Conservation (phyloP, 495 filamentous ascomycete species). For the Aspergillus steynii region DNA sequence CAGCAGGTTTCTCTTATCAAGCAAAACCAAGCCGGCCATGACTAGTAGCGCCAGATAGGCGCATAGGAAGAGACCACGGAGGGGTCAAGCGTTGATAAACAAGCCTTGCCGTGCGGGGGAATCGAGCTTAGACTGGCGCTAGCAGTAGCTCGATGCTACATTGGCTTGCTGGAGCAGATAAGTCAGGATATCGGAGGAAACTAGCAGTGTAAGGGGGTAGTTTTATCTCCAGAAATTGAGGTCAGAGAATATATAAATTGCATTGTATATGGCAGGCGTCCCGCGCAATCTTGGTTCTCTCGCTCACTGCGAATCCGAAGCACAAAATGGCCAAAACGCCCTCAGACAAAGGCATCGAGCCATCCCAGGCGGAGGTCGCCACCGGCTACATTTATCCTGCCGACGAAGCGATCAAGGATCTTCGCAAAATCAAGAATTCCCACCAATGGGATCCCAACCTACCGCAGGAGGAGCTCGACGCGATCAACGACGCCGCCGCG, state of each 20-base stretch:
- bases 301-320: background rate
- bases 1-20: background rate
- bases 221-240: background rate
- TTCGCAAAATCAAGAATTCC: slow-evolving; percentile 53
- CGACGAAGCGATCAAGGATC: slow-evolving; percentile 41
- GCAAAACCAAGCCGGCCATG: background rate
- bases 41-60: slow-evolving; percentile 6
- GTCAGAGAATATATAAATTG: background rate
- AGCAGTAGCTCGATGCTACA: background rate
- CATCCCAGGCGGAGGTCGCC: background rate
- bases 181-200: background rate
- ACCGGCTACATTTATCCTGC: slow-evolving; percentile 8
- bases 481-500: slow-evolving; percentile 60
- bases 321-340: background rate
- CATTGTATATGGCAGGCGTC: no score
- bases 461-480: slow-evolving; percentile 59
- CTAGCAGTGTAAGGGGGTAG: background rate
- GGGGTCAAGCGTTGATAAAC: background rate
- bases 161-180: background rate
- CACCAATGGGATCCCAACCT: slow-evolving; percentile 73
- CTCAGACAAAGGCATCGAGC: background rate
- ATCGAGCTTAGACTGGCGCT: background rate
- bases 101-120: background rate
- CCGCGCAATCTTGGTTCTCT: background rate
- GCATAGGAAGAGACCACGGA: slow-evolving; percentile 15